phyloP scores from a whole-genome alignment of 306 rosid genomes.

The Rosa chinensis region DNA sequence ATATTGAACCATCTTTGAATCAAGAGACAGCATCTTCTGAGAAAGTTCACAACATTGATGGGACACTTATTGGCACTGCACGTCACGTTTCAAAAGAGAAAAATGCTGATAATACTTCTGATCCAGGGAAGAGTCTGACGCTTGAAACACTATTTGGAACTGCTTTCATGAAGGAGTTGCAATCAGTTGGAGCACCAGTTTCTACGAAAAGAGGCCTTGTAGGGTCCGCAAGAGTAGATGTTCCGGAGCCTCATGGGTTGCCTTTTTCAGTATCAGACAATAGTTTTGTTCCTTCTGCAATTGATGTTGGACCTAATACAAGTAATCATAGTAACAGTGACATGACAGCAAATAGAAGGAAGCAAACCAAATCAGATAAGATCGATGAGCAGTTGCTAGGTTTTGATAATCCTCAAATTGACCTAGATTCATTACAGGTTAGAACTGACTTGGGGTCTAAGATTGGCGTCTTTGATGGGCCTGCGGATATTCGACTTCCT shows the following conservation, averaged over 20 bases:
- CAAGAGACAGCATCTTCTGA: slow-evolving; percentile 34
- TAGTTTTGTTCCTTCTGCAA: slow-evolving; percentile 41
- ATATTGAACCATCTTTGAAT: slow-evolving; percentile 37
- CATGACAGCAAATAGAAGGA: slow-evolving; percentile 42
- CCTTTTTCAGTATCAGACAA: slow-evolving; percentile 49
- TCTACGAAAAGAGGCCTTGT: slow-evolving; percentile 69
- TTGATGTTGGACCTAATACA: slow-evolving; percentile 36
- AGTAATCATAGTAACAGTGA: slow-evolving; percentile 45
- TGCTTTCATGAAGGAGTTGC: slow-evolving; percentile 97
- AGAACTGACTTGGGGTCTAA: slow-evolving; percentile 46
- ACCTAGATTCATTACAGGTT: slow-evolving; percentile 48
- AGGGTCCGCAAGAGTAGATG: slow-evolving; percentile 57
- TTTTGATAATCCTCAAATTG: slow-evolving; percentile 53
- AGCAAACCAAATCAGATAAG: slow-evolving; percentile 48
- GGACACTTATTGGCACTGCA: slow-evolving; percentile 34
- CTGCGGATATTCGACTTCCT: slow-evolving; percentile 59
- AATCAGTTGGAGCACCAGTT: slow-evolving; percentile 96
- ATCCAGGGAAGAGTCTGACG: slow-evolving; percentile 58
- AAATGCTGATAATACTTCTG: slow-evolving; percentile 44
- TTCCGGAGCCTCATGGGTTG: slow-evolving; percentile 51
- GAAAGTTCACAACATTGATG: slow-evolving; percentile 39
- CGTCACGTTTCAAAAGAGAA: slow-evolving; percentile 48
- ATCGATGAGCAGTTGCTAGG: slow-evolving; percentile 60
- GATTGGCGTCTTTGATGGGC: slow-evolving; percentile 51
- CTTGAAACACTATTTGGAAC: slow-evolving; percentile 94